phyloP scores from a whole-genome alignment of 495 filamentous ascomycete species.

The Neurospora sp. region DNA sequence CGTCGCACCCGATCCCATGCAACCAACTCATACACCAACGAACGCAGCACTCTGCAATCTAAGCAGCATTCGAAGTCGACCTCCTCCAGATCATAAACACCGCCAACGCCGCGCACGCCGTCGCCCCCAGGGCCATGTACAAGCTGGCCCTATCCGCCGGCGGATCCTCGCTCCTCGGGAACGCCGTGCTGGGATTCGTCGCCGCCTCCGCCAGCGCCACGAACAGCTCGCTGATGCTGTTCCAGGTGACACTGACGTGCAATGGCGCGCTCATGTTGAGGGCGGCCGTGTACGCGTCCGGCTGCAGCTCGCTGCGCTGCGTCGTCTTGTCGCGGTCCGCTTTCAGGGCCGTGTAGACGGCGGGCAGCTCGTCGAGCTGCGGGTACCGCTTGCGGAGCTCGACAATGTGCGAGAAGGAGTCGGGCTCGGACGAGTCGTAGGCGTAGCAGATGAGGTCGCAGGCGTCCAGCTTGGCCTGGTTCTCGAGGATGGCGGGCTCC shows the following conservation, averaged over 20 bases:
- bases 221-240: slow-evolving; percentile 82
- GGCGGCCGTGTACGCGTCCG: slow-evolving; percentile 77
- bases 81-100: slow-evolving; percentile 60
- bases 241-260: slow-evolving; percentile 91
- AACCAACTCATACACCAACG: not conserved
- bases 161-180: slow-evolving; percentile 78
- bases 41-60: not conserved
- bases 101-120: slow-evolving; percentile 69
- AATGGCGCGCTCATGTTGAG: slow-evolving; percentile 76
- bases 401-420: slow-evolving; percentile 86
- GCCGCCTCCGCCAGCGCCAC: slow-evolving; percentile 80
- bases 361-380: slow-evolving; percentile 75
- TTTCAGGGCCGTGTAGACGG: slow-evolving; percentile 85
- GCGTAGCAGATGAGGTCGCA: slow-evolving; percentile 92
- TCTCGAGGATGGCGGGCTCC: slow-evolving; percentile 87
- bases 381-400: slow-evolving; percentile 66
- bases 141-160: slow-evolving; percentile 69
- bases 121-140: slow-evolving; percentile 76
- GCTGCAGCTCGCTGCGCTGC: slow-evolving; percentile 81
- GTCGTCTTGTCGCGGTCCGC: slow-evolving; percentile 91
- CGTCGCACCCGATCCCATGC: not conserved
- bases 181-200: slow-evolving; percentile 74
- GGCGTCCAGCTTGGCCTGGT: slow-evolving; percentile 78
- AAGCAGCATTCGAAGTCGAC: slow-evolving; percentile 25
- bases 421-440: slow-evolving; percentile 92